phyloP scores from a whole-genome alignment of 169 alveolate genomes.

The Cryptosporidium muris region DNA sequence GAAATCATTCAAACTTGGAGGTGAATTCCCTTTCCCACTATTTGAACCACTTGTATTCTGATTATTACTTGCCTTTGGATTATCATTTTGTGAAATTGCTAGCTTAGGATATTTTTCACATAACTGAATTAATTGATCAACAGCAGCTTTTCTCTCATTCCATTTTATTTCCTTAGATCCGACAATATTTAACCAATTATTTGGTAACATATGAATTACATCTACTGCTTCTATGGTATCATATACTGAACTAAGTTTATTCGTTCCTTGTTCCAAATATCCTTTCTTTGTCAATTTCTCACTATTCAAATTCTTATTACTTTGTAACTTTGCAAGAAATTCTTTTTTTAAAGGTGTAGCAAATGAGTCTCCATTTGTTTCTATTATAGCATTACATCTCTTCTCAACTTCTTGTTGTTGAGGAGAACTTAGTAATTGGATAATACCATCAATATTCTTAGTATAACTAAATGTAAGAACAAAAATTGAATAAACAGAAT shows the following conservation, averaged over 20 bases:
- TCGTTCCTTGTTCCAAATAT: not conserved
- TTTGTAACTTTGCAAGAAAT: slow-evolving; percentile 3
- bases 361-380: not conserved
- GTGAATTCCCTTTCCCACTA: not conserved
- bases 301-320: slow-evolving; percentile 5
- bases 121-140: slow-evolving; percentile 27
- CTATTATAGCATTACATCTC: not conserved
- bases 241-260: not conserved
- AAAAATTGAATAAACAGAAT: slow-evolving; percentile 20
- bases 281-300: not conserved
- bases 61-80: not conserved
- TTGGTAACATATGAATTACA: slow-evolving; percentile 39
- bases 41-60: not conserved
- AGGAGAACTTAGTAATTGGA: slow-evolving; percentile 7
- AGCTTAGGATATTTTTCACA: slow-evolving; percentile 48
- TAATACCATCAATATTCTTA: slow-evolving; percentile 5
- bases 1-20: slow-evolving; percentile 34
- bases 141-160: slow-evolving; percentile 42
- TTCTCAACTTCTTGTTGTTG: slow-evolving; percentile 50
- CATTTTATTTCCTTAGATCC: slow-evolving; percentile 54
- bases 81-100: slow-evolving; percentile 10
- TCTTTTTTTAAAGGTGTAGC: slow-evolving; percentile 22
- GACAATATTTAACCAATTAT: slow-evolving; percentile 46
- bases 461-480: slow-evolving; percentile 1
- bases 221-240: slow-evolving; percentile 50